Evolutionary conservation across 495 filamentous ascomycete genomes (phyloP).

Genomic region (Terfezia boudieri): DNA sequence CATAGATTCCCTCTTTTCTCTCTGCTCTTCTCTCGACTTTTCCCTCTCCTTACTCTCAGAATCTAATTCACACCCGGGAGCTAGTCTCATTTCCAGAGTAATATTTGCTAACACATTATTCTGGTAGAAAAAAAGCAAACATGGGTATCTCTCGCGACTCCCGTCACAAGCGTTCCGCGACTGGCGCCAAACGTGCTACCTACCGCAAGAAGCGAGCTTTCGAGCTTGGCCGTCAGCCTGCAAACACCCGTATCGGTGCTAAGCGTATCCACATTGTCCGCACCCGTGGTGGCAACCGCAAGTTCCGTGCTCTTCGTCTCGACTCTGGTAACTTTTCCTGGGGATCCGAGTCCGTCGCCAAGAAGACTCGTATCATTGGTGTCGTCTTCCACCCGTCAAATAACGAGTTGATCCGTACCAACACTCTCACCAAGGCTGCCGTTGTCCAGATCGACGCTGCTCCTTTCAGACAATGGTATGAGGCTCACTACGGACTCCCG

Average conservation of each 20-base stretch:
- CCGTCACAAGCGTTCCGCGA: constrained; percentile 95
- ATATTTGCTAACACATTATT: too few relatives aligned
- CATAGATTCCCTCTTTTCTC: too few relatives aligned
- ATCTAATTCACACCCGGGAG: too few relatives aligned
- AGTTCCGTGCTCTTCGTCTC: constrained; percentile 97
- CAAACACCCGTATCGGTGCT: constrained; percentile 94
- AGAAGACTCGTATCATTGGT: constrained; percentile 95
- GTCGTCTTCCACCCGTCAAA: constrained; percentile 98
- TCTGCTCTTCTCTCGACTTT: too few relatives aligned
- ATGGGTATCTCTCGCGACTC: constrained; percentile 99
- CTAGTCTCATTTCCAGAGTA: too few relatives aligned
- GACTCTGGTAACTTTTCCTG: constrained; percentile 99
- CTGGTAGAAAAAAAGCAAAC: constrained; percentile 19
- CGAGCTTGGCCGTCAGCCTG: constrained; percentile 96
- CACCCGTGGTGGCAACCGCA: constrained; percentile 95
- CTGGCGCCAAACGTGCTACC: constrained; percentile 86
- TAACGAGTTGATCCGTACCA: constrained; percentile 99
- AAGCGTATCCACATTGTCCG: constrained; percentile 99
- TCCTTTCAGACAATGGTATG: constrained; percentile 98
- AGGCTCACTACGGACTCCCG: constrained; percentile 87
- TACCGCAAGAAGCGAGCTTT: constrained; percentile 92
- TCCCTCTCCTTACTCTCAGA: too few relatives aligned
- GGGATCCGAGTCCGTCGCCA: constrained; percentile 89
- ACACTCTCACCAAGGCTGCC: constrained; percentile 96
- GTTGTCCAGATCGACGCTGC: constrained; percentile 97